These are phyloP conservation scores for Zostera marina DNA, from an alignment of 116 monocot genomes.

Conservation along the genomic window DNA sequence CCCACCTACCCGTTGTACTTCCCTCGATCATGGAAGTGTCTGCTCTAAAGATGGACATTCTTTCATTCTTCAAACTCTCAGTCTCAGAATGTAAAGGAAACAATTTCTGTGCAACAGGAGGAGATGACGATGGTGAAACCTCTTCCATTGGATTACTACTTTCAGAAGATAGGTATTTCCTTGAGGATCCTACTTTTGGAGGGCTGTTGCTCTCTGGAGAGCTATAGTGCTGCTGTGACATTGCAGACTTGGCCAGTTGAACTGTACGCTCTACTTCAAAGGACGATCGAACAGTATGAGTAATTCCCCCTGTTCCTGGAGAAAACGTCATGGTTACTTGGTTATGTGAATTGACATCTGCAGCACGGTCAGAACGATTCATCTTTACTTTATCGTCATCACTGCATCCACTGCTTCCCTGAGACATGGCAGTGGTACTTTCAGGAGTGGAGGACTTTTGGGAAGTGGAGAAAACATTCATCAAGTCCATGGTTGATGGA, in stretches of 20 bases:
- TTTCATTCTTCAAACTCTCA: conserved; percentile 22
- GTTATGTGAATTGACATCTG: conserved; percentile 30
- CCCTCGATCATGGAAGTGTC: conserved; percentile 30
- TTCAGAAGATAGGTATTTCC: conserved; percentile 85
- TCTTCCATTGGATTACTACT: conserved; percentile 96
- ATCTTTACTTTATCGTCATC: conserved; percentile 46
- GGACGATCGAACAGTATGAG: background rate
- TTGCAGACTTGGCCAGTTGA: conserved; percentile 10
- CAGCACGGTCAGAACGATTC: conserved; percentile 10
- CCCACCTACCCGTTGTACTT: conserved; percentile 32
- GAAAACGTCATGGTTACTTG: conserved; percentile 9
- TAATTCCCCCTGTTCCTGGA: conserved; percentile 2
- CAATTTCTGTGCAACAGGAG: conserved; percentile 55
- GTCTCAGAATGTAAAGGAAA: conserved; percentile 53
- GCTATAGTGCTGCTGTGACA: conserved; percentile 66
- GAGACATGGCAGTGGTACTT: conserved; percentile 27
- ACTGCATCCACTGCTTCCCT: conserved; percentile 55
- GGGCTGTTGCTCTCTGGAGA: conserved; percentile 58
- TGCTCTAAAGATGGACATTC: conserved; percentile 23
- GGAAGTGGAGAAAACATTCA: conserved; percentile 53
- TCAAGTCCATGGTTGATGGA: conserved; percentile 50
- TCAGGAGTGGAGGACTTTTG: conserved; percentile 30
- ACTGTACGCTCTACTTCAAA: conserved; percentile 16
- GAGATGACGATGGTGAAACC: conserved; percentile 80
- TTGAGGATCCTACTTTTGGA: conserved; percentile 35